These are phyloP conservation scores for Mycena alexandri DNA, from an alignment of 768 basidiomycete genomes.

Conservation along the genomic window DNA sequence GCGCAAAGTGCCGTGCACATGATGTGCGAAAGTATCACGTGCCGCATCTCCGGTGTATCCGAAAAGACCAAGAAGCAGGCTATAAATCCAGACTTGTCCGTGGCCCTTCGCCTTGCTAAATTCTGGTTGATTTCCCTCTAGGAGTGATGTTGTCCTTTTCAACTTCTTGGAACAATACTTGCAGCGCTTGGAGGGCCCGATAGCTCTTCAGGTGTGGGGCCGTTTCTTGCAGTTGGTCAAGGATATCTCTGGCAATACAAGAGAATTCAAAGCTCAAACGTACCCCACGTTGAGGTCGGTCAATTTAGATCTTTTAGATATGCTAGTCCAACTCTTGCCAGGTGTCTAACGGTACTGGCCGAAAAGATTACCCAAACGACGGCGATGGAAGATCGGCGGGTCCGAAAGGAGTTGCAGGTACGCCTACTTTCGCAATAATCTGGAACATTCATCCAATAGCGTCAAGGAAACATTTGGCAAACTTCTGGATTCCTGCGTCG, in stretches of 20 bases:
- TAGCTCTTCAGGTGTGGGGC: conserved; percentile 93
- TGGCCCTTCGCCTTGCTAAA: conserved; percentile 26
- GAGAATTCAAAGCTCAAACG: conserved; percentile 78
- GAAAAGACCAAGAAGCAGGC: conserved; percentile 74
- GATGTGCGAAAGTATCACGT: conserved; percentile 85
- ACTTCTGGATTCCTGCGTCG: conserved; percentile 83
- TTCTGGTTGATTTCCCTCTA: conserved; percentile 47
- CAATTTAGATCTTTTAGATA: neutral
- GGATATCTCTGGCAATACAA: conserved; percentile 75
- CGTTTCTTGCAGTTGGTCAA: conserved; percentile 83
- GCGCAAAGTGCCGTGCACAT: conserved; percentile 91
- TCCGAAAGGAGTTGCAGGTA: conserved; percentile 92
- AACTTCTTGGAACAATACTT: conserved; percentile 92
- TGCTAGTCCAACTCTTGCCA: conserved; percentile 47
- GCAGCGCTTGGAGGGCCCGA: conserved; percentile 84
- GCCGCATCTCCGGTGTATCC: conserved; percentile 65
- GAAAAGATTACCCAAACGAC: conserved; percentile 91
- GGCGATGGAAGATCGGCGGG: conserved; percentile 88
- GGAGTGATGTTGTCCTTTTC: conserved; percentile 80
- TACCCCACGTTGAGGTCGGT: conserved; percentile 81
- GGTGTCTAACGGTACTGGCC: conserved; percentile 82
- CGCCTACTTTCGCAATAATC: neutral
- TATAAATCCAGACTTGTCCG: conserved; percentile 77
- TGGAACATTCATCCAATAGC: conserved; percentile 14
- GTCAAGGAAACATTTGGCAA: conserved; percentile 85